Conservation (phyloP, 1,284 basidiomycete genomes). For the Grifola frondosa region DNA sequence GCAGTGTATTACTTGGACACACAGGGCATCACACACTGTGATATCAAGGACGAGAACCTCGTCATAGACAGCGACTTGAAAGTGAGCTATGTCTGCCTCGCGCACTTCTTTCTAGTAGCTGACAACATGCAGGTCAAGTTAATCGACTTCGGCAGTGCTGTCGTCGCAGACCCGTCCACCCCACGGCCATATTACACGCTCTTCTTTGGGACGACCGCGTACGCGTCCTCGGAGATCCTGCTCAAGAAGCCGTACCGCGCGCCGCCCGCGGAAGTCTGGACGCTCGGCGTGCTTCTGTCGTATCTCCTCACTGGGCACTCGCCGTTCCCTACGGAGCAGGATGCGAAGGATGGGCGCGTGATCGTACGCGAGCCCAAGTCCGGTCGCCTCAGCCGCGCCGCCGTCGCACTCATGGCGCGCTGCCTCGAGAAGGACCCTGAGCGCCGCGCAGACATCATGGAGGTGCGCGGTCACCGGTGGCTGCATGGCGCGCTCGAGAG, state of each 20-base stretch:
- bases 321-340: conserved; percentile 75
- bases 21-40: conserved; percentile 83
- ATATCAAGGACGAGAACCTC: conserved; percentile 94
- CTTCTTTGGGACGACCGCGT: conserved; percentile 82
- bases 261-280: conserved; percentile 87
- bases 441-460: conserved; percentile 63
- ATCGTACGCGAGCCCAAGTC: conserved; percentile 28
- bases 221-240: conserved; percentile 81
- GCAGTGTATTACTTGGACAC: conserved; percentile 78
- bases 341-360: conserved; percentile 55
- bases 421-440: conserved; percentile 77
- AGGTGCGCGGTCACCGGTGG: conserved; percentile 81
- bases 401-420: conserved; percentile 53
- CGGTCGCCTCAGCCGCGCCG: conserved; percentile 20
- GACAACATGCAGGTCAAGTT: conserved; percentile 68
- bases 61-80: conserved; percentile 77
- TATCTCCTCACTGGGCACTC: conserved; percentile 86
- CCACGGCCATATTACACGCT: conserved; percentile 69
- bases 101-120: too few species aligned
- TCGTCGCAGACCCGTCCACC: conserved; percentile 66
- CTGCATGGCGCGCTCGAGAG: conserved; percentile 40
- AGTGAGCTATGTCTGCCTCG: conserved; percentile 38
- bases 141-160: conserved; percentile 91
- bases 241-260: conserved; percentile 73
- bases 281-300: conserved; percentile 85